phyloP scores from a whole-genome alignment of 2,329 filamentous ascomycete genomes.

The Pseudogymnoascus sp. region DNA sequence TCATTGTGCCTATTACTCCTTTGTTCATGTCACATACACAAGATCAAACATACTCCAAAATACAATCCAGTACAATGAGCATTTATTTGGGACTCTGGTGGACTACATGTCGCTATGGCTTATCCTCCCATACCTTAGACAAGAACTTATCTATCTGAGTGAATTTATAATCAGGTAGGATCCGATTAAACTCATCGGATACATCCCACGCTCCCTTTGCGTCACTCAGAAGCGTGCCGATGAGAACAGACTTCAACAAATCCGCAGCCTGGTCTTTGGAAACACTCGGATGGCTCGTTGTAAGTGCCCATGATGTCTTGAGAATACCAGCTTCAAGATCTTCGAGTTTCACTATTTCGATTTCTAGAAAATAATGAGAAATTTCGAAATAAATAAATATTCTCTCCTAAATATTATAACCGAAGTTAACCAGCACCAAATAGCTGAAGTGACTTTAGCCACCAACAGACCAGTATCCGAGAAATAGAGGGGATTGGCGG shows the following conservation, averaged over 20 bases:
- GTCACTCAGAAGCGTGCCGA: slow-evolving; percentile 35
- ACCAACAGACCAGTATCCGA: not conserved
- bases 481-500: not conserved
- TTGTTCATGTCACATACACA: not conserved
- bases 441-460: not conserved
- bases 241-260: slow-evolving; percentile 31
- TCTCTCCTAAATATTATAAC: too few relatives aligned
- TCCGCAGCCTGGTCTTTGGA: slow-evolving; percentile 27
- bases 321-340: slow-evolving; percentile 39
- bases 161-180: slow-evolving; percentile 38
- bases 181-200: slow-evolving; percentile 35
- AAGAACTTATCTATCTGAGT: slow-evolving; percentile 35
- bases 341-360: slow-evolving; percentile 38
- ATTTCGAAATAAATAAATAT: too few relatives aligned
- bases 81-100: not conserved
- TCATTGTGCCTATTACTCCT: not conserved
- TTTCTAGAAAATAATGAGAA: not conserved
- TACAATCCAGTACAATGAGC: not conserved
- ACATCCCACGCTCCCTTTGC: slow-evolving; percentile 35
- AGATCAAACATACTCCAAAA: not conserved
- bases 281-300: slow-evolving; percentile 23
- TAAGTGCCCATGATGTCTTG: slow-evolving; percentile 34
- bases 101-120: slow-evolving; percentile 19
- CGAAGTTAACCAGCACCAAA: not conserved
- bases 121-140: slow-evolving; percentile 22